phyloP scores from a whole-genome alignment of 768 basidiomycete species.

The Panaeolus cyanescens region DNA sequence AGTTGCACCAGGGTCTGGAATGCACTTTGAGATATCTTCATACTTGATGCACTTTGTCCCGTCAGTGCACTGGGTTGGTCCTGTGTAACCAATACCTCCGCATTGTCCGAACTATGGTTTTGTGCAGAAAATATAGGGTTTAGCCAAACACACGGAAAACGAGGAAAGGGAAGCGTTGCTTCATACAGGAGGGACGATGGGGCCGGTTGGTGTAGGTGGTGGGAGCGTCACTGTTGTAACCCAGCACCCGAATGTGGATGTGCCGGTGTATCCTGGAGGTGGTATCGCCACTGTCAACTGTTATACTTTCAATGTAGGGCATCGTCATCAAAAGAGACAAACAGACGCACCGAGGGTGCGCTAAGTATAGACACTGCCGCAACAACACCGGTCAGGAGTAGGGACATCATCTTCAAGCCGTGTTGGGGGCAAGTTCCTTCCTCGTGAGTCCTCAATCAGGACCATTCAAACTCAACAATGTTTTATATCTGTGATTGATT shows the following conservation, averaged over 20 bases:
- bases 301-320: no score
- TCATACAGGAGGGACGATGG: background rate
- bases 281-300: background rate
- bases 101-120: background rate
- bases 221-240: background rate
- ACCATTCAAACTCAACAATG: no score
- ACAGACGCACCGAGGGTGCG: no score
- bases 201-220: background rate
- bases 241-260: background rate
- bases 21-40: background rate
- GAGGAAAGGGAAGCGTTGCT: background rate
- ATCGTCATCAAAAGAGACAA: no score
- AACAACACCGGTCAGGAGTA: no score
- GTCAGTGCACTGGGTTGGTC: background rate
- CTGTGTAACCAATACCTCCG: background rate
- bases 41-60: background rate
- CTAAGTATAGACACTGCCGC: no score
- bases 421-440: no score
- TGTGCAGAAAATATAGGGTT: no score
- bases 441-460: no score
- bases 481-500: no score
- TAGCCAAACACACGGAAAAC: no score
- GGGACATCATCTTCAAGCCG: no score
- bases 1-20: background rate
- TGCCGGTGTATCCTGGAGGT: background rate